phyloP scores from a whole-genome alignment of 2,329 filamentous ascomycete species.

The Sclerotiophoma versabilis region DNA sequence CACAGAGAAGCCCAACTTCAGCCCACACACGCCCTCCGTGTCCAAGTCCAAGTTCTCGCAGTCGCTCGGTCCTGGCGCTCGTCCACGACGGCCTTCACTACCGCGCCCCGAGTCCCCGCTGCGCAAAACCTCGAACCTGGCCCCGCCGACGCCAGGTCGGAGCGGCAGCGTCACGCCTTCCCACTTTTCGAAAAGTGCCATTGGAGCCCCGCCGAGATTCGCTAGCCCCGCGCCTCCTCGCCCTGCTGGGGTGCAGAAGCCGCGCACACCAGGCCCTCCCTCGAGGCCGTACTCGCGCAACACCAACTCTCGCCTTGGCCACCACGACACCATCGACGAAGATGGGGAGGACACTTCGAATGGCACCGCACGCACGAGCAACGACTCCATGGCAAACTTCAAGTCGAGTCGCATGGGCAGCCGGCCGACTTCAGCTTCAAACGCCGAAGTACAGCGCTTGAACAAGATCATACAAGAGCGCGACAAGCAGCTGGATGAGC shows the following conservation, averaged over 20 bases:
- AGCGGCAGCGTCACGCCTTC: constrained; percentile 62
- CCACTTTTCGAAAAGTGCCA: constrained; percentile 60
- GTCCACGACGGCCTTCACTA: constrained; percentile 77
- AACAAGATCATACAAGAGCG: constrained; percentile 79
- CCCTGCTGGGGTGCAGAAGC: constrained; percentile 64
- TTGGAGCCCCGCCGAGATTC: constrained; percentile 63
- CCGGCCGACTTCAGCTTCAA: constrained; percentile 46
- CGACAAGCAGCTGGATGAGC: constrained; percentile 87
- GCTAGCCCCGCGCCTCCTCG: constrained; percentile 66
- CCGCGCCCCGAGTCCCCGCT: constrained; percentile 87
- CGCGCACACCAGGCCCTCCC: constrained; percentile 49
- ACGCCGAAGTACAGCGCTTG: constrained; percentile 75
- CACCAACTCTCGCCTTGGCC: constrained; percentile 55
- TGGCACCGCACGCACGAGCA: constrained; percentile 58
- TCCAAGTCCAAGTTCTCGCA: constrained; percentile 90
- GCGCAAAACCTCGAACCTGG: constrained; percentile 60
- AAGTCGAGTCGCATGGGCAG: constrained; percentile 38
- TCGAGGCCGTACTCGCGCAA: constrained; percentile 56
- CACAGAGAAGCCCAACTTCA: constrained; percentile 54
- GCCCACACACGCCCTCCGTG: constrained; percentile 63
- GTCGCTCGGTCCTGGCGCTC: constrained; percentile 75
- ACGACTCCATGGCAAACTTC: constrained; percentile 61
- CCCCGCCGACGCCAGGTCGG: constrained; percentile 60
- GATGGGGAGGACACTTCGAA: constrained; percentile 58
- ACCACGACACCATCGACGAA: constrained; percentile 51